Evolutionary conservation across 192 early-diverging fungal genomes (phyloP).

Genomic region (Coemansia furcata): DNA sequence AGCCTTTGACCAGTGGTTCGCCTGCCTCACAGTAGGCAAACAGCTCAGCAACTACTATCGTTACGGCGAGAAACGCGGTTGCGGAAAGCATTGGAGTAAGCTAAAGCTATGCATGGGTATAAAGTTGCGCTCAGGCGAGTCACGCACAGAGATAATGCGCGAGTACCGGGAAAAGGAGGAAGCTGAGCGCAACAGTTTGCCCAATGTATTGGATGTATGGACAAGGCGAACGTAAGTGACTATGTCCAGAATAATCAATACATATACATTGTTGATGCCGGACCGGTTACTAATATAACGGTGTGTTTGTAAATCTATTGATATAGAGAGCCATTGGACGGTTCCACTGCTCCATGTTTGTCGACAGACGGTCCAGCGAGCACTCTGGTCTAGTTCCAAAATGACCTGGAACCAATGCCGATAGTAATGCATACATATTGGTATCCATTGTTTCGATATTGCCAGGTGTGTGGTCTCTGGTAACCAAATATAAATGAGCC

Average conservation of each 20-base stretch:
- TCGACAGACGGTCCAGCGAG: not conserved
- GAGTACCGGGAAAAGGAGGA: conserved; percentile 29
- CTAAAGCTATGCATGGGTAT: conserved; percentile 39
- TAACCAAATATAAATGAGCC: too few species aligned
- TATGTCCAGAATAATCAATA: not conserved
- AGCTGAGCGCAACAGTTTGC: conserved; percentile 14
- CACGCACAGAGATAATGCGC: conserved; percentile 26
- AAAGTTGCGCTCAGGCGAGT: conserved; percentile 39
- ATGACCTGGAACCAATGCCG: not conserved
- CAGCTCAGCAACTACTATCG: conserved; percentile 53
- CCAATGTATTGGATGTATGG: conserved; percentile 53
- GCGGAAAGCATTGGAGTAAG: conserved; percentile 46
- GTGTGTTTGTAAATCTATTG: not conserved
- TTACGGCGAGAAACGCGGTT: conserved; percentile 41
- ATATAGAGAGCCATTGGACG: not conserved
- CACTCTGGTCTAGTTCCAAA: not conserved
- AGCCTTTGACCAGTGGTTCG: conserved; percentile 50
- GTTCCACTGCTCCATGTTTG: not conserved
- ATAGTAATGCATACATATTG: not conserved
- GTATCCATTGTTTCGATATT: not conserved
- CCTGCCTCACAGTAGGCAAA: conserved; percentile 46
- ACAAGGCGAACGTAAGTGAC: conserved; percentile 15
- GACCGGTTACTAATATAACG: not conserved
- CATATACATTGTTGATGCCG: not conserved
- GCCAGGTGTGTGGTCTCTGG: too few species aligned